These are phyloP conservation scores for Spathaspora hagerdaliae DNA, from an alignment of 805 yeast genomes.

Conservation along the genomic window DNA sequence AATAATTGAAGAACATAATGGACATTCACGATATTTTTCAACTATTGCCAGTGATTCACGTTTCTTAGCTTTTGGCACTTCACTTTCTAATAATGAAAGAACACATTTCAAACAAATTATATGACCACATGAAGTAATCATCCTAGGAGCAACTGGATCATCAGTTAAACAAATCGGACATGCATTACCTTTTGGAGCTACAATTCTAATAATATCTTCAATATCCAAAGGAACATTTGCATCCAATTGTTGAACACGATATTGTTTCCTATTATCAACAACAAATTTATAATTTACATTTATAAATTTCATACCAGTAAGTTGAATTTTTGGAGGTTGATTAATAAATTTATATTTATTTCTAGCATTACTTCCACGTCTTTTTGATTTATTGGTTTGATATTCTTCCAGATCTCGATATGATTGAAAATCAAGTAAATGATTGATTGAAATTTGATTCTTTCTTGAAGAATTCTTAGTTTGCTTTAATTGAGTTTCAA, in stretches of 20 bases:
- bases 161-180: constrained; percentile 93
- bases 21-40: constrained; percentile 67
- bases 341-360: not conserved
- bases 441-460: constrained; percentile 41
- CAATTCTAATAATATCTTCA: constrained; percentile 60
- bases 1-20: constrained; percentile 73
- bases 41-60: constrained; percentile 31
- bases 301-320: constrained; percentile 65
- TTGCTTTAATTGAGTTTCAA: constrained; percentile 12
- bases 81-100: constrained; percentile 62
- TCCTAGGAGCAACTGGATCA: constrained; percentile 85
- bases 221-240: constrained; percentile 73
- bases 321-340: constrained; percentile 31
- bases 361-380: constrained; percentile 9
- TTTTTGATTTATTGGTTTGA: constrained; percentile 6
- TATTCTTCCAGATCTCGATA: constrained; percentile 34
- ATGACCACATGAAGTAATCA: constrained; percentile 90
- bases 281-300: constrained; percentile 84
- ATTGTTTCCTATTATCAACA: constrained; percentile 60
- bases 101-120: constrained; percentile 82
- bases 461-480: constrained; percentile 9
- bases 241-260: constrained; percentile 56
- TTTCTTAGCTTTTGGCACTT: constrained; percentile 35
- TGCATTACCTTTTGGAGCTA: constrained; percentile 69
- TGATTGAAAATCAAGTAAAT: constrained; percentile 55